Evolutionary conservation across 2,329 filamentous ascomycete species (phyloP), one percentile per base, ranked within the genome.

Genomic region (Cylindrodendrum hubeiense): DNA sequence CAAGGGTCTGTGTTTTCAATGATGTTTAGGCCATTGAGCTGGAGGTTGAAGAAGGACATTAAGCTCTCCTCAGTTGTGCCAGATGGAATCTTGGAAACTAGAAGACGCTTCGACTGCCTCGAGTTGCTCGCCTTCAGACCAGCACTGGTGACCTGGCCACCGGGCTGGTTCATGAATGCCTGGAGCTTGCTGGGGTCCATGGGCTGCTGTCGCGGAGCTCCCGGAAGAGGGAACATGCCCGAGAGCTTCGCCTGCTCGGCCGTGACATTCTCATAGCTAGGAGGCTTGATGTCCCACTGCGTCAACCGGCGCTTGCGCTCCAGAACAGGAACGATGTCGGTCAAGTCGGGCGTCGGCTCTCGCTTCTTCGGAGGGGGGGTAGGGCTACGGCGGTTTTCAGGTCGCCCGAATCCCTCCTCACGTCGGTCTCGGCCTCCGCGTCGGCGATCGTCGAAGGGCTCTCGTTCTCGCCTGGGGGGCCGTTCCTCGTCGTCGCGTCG

Each of bases 241-340:
- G 97, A 99, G 47, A 99, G 87, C 85, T 99, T 99, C 54, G 96
- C 97, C 80, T 99, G 97, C 81, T 99, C 97, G 22, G 96, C 94
- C 3, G 96, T 98, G 70, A 99, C 95, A 80, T 96, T 97, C 77
- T 99, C 97, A 77, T 99, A 99, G 47, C 96, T 95, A 17, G 94
- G 93, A 6, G 96, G 96, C 83, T 99, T 99, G 80, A 99, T 98
- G 79, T 99, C 97, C 96, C 96, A 99, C 81, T 99, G 97, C 37
- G 95, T 98, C 85, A 99, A 84, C 65, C 96, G 92, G 73, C 97
- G 91, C 85, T 95, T 96, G 74, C 95, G 91, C 76, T 95, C 91
- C 68, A 94, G 84, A 64, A 99, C 86, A 4, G 94, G 89, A n/a
- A 92, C 85, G 65, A 97, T 84, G 75, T 97, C 90, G 65, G 95